Evolutionary conservation across 140 eudicot genomes (phyloP), one percentile per base, ranked within the genome.

Genomic region (Eryngium alpinum): DNA sequence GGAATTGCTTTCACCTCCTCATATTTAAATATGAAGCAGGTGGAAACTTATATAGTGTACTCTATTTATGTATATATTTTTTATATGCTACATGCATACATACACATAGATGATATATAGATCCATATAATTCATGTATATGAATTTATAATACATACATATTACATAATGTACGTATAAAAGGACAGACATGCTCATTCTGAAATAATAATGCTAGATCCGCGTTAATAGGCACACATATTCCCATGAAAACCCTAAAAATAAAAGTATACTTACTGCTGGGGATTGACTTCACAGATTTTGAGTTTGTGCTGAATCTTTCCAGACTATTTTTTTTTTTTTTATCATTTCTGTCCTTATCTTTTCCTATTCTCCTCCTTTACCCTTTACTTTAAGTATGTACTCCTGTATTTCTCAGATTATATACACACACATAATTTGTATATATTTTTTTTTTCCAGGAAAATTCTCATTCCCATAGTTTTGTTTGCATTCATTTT

Each of bases 101-200:
- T 2, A 33, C 49, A 29, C 14, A 51, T 57, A 72, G 6, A 18
- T 59, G 10, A 28, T 34, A 56, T 14, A 27, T 34, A 38, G 19
- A n/a, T 10, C n/a, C 34, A 71, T 2, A 43, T 77, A 34, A 21
- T 38, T 24, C 28, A 69, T 77, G 31, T 31, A 49, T 82, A n/a
- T n/a, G n/a, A n/a, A n/a, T n/a, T n/a, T n/a, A n/a, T n/a, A n/a
- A n/a, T n/a, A n/a, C 28, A 66, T 72, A 74, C 34, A 33, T 14
- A 33, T 16, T 69, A 25, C 28, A 25, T 15, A 6, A 43, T 33
- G 43, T 38, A 69, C 27, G 79, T 24, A 88, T 72, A 83, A 84
- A 76, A 86, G 85, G 92, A 90, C 94, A 90, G 94, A 90, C 94
- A 90, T 90, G 72, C 94, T 88, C 86, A 86, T 86, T 88, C 91